Evolutionary conservation across 2,329 filamentous ascomycete species (phyloP), one percentile per base, ranked within the genome.

Genomic region (Pseudogymnoascus sp.): DNA sequence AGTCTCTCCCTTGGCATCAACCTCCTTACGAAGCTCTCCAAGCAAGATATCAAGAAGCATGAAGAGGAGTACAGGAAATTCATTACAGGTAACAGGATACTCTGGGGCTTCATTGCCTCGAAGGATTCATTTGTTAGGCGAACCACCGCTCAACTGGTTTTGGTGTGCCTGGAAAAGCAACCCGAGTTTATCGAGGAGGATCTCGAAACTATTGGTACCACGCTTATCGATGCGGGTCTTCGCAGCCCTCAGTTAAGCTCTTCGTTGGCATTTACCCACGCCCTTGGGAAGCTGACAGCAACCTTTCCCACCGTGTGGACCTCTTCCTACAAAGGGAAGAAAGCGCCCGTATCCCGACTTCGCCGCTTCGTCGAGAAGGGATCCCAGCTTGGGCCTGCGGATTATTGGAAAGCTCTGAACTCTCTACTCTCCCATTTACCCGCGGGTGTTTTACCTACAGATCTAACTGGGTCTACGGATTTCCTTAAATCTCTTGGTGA

Each of bases 311-410:
- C 85, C 14, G 78, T 92, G 8, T 99, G 94, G 94, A 87, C 85
- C 1, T 78, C 81, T 73, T 62, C 79, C 74, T 63, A 83, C 3
- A 76, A 72, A 12, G 76, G 76, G n/a, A 82, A 84, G 65, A 83
- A 81, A 61, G 74, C 81, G 1, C 78, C 83, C 0, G 66, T 82
- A 1, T 76, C 77, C 3, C 76, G 87, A 20, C 74, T 99, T 3
- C 81, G 83, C 58, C 78, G 85, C 7, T 94, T 95, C 67, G 77
- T 97, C 6, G 86, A 89, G 64, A 89, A 86, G 68, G 93, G 94
- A 2, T 96, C 93, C 0, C 90, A 97, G 69, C 84, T 86, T n/a
- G 88, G 88, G 2, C 78, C 84, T 0, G 75, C 80, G 3, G 81
- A 80, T 8, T 96, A 87, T 70, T 99, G 94, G 94, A 74, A 79